Evolutionary conservation across 352 stramenopile genomes (phyloP).

Genomic region (Chrysophaeum taylorii): DNA sequence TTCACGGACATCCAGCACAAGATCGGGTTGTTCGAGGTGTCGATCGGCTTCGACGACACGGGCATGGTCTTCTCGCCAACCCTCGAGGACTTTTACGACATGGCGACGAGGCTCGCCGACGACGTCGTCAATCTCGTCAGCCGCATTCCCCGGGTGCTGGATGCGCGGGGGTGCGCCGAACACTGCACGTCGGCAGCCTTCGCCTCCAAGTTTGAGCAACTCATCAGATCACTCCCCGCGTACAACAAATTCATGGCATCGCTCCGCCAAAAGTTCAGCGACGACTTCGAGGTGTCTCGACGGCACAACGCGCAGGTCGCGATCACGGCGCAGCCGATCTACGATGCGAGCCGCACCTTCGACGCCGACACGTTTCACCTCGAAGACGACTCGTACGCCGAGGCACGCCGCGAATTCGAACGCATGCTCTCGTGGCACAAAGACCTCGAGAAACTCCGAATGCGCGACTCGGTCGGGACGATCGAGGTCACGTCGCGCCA

Average conservation of each 20-base stretch:
- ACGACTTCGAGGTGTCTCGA: slow-evolving; percentile 63
- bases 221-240: not conserved
- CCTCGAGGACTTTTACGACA: not conserved
- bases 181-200: not conserved
- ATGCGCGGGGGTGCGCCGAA: not conserved
- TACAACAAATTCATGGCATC: not conserved
- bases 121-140: not conserved
- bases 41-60: not conserved
- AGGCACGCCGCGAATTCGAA: slow-evolving; percentile 72
- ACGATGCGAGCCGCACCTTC: slow-evolving; percentile 74
- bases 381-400: slow-evolving; percentile 73
- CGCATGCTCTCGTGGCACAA: slow-evolving; percentile 79
- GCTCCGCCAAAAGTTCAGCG: slow-evolving; percentile 53
- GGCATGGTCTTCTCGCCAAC: not conserved
- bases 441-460: slow-evolving; percentile 82
- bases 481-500: slow-evolving; percentile 78
- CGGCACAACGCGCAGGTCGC: slow-evolving; percentile 60
- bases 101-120: not conserved
- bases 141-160: not conserved
- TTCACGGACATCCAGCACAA: slow-evolving; percentile 50
- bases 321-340: slow-evolving; percentile 40
- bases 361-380: slow-evolving; percentile 77
- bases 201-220: slow-evolving; percentile 1
- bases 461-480: slow-evolving; percentile 74
- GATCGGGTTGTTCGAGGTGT: slow-evolving; percentile 5